These are phyloP conservation scores for Physcomitrium patens DNA, from an alignment of 225 moss, liverwort and hornwort species.

Conservation along the genomic window DNA sequence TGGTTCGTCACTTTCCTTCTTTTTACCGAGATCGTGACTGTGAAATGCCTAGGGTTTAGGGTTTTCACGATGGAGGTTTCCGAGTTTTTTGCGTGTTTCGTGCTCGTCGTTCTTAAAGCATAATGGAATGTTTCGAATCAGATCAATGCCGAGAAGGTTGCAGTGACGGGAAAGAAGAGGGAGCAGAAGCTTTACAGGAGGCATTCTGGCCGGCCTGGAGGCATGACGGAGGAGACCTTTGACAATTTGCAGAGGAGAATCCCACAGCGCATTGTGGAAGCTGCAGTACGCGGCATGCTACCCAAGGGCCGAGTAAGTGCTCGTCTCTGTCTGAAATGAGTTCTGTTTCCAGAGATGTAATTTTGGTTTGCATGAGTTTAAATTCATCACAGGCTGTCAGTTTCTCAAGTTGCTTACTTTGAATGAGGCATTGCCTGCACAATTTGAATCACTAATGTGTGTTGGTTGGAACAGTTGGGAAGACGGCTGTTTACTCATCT, in stretches of 20 bases:
- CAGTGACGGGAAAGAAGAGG: conserved; percentile 76
- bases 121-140: conserved; percentile 11
- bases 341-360: not conserved
- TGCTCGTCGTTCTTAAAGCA: too few species aligned
- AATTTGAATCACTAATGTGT: not conserved
- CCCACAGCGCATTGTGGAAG: conserved; percentile 84
- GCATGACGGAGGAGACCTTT: conserved; percentile 73
- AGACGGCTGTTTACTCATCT: conserved; percentile 77
- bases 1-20: conserved; percentile 42
- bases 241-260: conserved; percentile 66
- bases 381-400: not conserved
- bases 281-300: conserved; percentile 81
- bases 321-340: not conserved
- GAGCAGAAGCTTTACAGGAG: conserved; percentile 74
- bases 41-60: too few species aligned
- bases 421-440: not conserved
- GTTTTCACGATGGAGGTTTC: too few species aligned
- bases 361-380: not conserved
- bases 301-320: conserved; percentile 77
- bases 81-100: too few species aligned
- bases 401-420: not conserved
- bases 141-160: conserved; percentile 81
- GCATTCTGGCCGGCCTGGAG: conserved; percentile 86
- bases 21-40: not conserved
- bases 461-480: conserved; percentile 55